Conservation (phyloP, 495 filamentous ascomycete genomes). For the Lophiostoma macrostomum region DNA sequence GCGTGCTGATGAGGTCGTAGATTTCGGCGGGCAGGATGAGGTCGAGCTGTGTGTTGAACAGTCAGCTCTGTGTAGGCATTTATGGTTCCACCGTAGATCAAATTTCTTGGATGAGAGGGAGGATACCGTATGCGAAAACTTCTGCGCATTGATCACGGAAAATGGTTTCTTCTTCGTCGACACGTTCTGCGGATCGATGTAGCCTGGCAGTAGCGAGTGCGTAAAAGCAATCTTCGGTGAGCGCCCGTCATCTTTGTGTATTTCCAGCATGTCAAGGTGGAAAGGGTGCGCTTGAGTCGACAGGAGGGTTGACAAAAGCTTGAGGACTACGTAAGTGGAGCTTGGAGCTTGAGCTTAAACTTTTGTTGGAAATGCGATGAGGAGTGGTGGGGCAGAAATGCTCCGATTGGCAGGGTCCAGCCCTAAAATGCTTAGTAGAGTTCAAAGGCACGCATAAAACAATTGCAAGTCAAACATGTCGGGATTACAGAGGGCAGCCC, state of each 20-base stretch:
- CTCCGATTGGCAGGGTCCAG: background rate
- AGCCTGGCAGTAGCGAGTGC: conserved; percentile 58
- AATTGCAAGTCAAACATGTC: background rate
- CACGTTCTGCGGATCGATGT: conserved; percentile 66
- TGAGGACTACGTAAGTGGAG: background rate
- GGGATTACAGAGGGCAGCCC: background rate
- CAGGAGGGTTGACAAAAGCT: background rate
- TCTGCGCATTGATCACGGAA: conserved; percentile 60
- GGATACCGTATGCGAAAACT: conserved; percentile 73
- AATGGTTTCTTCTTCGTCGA: conserved; percentile 73
- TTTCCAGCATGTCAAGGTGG: conserved; percentile 25
- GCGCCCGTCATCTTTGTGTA: conserved; percentile 12
- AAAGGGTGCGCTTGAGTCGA: background rate
- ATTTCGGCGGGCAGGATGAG: conserved; percentile 69
- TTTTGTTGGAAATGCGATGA: background rate
- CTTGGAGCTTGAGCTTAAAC: conserved; percentile 6
- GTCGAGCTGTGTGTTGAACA: conserved; percentile 57
- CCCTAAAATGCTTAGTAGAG: conserved; percentile 1
- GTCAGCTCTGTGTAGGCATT: background rate
- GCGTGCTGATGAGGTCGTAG: conserved; percentile 54
- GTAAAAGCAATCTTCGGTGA: conserved; percentile 71
- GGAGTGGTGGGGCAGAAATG: background rate
- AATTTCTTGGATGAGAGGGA: background rate
- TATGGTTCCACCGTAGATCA: background rate
- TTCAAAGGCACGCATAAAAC: background rate